A percentile compares a stretch with the other conserved stretches of the same genome.
Evolutionary conservation across 495 filamentous ascomycete genomes (phyloP).

Genomic region (Penicillium salamii): DNA sequence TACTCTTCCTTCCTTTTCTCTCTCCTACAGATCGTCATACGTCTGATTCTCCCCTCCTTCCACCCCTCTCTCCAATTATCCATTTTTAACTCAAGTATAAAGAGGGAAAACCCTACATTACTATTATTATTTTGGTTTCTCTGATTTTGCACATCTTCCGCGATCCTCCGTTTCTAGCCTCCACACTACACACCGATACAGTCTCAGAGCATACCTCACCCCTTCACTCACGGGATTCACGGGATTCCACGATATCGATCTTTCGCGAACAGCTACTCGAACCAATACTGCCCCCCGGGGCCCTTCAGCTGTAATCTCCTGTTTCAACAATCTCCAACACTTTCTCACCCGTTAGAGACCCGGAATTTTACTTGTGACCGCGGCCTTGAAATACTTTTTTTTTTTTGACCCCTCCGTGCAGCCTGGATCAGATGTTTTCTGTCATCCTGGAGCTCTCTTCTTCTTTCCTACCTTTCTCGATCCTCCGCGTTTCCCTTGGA

Average conservation of each 20-base stretch:
- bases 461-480: slow-evolving; percentile 1
- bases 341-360: background rate
- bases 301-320: no score
- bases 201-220: background rate
- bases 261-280: no score
- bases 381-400: background rate
- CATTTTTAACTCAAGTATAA: slow-evolving; percentile 13
- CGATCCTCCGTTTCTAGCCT: background rate
- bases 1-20: slow-evolving; percentile 16
- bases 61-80: slow-evolving; percentile 22
- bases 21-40: slow-evolving; percentile 20
- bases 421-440: slow-evolving; percentile 9
- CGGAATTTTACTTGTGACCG: background rate
- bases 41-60: slow-evolving; percentile 20
- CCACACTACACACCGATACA: background rate
- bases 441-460: background rate
- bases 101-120: slow-evolving; percentile 5
- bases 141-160: background rate
- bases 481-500: background rate
- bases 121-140: background rate
- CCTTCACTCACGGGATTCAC: background rate
- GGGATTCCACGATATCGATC: no score
- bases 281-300: no score
- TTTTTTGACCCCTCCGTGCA: background rate
- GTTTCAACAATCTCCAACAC: background rate